Percentiles rank a stretch among this genome's conserved stretches.
phyloP scores from a whole-genome alignment of 176 grass and related monocot genomes.

The Olyra latifolia region DNA sequence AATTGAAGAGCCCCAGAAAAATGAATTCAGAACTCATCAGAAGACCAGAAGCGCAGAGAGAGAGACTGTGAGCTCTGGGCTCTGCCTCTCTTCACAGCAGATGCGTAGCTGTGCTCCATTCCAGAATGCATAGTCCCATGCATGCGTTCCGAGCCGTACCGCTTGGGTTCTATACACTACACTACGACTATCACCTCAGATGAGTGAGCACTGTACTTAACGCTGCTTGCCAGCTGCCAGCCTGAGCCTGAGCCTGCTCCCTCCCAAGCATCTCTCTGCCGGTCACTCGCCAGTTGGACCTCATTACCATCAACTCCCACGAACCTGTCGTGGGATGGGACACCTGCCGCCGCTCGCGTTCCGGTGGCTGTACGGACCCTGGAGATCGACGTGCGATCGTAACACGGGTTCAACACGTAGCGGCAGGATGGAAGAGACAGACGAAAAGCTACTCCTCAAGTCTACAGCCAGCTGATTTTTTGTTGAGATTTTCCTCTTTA shows the following conservation, averaged over 20 bases:
- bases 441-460: background rate
- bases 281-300: slow-evolving; percentile 7
- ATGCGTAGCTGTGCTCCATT: slow-evolving; percentile 18
- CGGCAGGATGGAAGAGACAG: background rate
- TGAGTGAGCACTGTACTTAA: background rate
- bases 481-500: background rate
- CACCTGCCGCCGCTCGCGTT: slow-evolving; percentile 23
- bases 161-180: background rate
- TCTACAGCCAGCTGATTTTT: background rate
- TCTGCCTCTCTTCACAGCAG: background rate
- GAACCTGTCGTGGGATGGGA: background rate
- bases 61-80: background rate
- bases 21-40: no score
- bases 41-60: no score
- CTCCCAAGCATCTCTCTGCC: background rate
- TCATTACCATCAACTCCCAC: background rate
- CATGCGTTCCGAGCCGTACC: background rate
- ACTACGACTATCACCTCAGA: background rate
- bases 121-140: background rate
- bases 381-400: background rate
- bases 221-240: slow-evolving; percentile 5
- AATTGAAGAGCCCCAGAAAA: background rate
- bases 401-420: background rate
- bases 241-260: background rate
- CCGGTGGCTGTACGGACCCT: background rate